Evolutionary conservation across 2,329 filamentous ascomycete genomes (phyloP).

Genomic region (Ambrosiella beaveri): DNA sequence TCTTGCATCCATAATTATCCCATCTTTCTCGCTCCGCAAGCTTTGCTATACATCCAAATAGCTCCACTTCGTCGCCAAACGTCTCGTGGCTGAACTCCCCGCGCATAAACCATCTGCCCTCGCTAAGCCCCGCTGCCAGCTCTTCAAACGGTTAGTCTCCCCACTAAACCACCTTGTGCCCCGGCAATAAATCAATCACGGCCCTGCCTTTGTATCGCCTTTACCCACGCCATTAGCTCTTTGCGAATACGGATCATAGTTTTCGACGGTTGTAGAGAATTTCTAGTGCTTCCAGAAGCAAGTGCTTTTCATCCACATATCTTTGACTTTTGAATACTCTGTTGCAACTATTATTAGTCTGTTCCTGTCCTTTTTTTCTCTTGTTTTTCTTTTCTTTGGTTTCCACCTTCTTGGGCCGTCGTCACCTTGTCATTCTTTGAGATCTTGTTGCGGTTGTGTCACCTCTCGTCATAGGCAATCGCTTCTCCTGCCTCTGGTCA

Average conservation of each 20-base stretch:
- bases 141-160: background rate
- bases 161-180: background rate
- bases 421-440: background rate
- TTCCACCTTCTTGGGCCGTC: background rate
- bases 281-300: background rate
- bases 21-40: background rate
- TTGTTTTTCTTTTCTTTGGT: background rate
- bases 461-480: background rate
- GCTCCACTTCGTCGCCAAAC: background rate
- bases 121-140: background rate
- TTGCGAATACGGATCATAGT: background rate
- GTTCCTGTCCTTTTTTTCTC: background rate
- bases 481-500: background rate
- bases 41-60: background rate
- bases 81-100: background rate
- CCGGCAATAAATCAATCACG: background rate
- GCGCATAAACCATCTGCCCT: background rate
- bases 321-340: too few species aligned
- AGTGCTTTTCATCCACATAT: too few species aligned
- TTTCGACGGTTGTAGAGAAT: background rate
- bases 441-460: background rate
- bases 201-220: background rate
- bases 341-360: too few species aligned
- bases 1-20: background rate
- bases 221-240: background rate